Evolutionary conservation across 177 flowering plant genomes (phyloP), one percentile per base, ranked within the genome.

Genomic region (Vitis hybrid): DNA sequence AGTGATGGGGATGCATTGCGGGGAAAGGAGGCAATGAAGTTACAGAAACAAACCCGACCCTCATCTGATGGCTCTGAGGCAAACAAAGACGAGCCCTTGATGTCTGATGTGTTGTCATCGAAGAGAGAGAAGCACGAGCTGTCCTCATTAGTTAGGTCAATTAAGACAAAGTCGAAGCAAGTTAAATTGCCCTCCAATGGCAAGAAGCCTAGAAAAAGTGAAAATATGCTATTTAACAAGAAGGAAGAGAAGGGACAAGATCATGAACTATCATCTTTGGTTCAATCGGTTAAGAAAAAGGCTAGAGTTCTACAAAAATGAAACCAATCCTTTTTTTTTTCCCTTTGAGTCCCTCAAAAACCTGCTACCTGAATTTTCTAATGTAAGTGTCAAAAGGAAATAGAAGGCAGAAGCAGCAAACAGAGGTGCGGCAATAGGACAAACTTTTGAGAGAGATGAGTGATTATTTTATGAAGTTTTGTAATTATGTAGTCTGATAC

Each of bases 81-180:
- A 8, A 66, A 69, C 8, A 56, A 57, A 15, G 80, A 72, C 4
- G 67, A 76, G 52, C 34, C 73, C 2, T 45, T 60, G 59, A 70
- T 66, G 23, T 61, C 80, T 30, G 81, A 72, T 45, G 70, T 11
- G 6, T 13, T 57, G 65, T 49, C 71, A 26, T 69, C 72, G 51
- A 82, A 76, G 75, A 83, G 72, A 52, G 85, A 82, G 60, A 84
- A 84, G 79, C 71, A 65, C n/a, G 92, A 91, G 65, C 11, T 91
- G 13, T 83, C 89, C 3, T 80, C 85, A 9, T 49, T 84, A 30
- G 79, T 89, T 1, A 82, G 66, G 51, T 88, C 91, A 30, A 45
- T 89, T 5, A 86, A 88, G 84, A 84, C 73, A 82, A 89, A 88
- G 66, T 66, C 89, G 18, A 78, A 85, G 72, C 85, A 83, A 78